Conservation (phyloP, 768 basidiomycete species). For the Auricularia heimuer region DNA sequence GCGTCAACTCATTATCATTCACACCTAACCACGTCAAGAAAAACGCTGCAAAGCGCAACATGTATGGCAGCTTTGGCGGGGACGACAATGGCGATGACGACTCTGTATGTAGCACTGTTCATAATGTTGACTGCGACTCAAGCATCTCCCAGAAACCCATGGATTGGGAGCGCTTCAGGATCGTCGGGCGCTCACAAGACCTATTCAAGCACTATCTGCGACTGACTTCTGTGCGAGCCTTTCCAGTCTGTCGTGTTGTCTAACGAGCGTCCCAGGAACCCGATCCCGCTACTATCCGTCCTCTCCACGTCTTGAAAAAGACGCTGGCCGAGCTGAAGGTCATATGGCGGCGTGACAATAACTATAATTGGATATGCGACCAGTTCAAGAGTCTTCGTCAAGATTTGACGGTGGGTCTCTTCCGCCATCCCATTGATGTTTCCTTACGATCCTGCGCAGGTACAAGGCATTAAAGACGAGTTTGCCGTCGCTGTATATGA, state of each 20-base stretch:
- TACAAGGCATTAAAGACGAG: constrained; percentile 97
- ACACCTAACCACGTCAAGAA: not conserved
- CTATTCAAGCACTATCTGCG: constrained; percentile 95
- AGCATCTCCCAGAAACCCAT: constrained; percentile 65
- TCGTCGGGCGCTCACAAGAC: constrained; percentile 82
- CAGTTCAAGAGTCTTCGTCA: constrained; percentile 97
- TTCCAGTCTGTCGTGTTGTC: not conserved
- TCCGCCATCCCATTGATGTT: not conserved
- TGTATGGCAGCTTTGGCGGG: constrained; percentile 1
- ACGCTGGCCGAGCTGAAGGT: constrained; percentile 81
- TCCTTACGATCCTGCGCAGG: constrained; percentile 39
- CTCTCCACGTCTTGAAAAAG: constrained; percentile 70
- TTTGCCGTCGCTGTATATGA: constrained; percentile 97
- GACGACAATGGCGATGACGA: constrained; percentile 22
- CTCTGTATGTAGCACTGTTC: constrained; percentile 33
- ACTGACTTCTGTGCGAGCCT: constrained; percentile 64
- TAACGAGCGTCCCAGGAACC: constrained; percentile 63
- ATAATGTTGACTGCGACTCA: not conserved
- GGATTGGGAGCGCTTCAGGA: constrained; percentile 93
- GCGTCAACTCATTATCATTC: constrained; percentile 1
- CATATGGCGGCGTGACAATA: constrained; percentile 70
- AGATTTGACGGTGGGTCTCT: constrained; percentile 79
- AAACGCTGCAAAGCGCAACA: not conserved
- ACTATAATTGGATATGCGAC: constrained; percentile 89
- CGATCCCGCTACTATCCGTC: constrained; percentile 87